A percentile compares a stretch with the other conserved stretches of the same genome.
Conservation (phyloP, 495 filamentous ascomycete genomes). For the Corynascus novoguineensis region DNA sequence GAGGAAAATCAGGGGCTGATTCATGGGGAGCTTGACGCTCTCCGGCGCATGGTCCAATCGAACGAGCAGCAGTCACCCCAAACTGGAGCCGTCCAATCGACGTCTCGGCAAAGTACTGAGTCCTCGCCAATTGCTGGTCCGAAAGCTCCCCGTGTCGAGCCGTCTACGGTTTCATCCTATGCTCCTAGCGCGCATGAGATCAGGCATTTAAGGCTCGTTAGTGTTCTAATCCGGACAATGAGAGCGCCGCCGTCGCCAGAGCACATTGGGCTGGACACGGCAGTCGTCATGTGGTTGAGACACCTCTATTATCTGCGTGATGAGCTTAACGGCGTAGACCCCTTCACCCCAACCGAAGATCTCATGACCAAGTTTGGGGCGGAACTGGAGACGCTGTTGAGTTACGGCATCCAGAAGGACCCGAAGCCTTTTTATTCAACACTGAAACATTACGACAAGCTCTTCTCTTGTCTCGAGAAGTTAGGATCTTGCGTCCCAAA, state of each 20-base stretch:
- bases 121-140: too few species aligned
- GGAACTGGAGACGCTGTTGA: background rate
- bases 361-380: background rate
- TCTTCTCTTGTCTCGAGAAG: background rate
- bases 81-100: background rate
- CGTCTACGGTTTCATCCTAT: background rate
- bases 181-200: background rate
- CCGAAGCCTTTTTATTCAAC: background rate
- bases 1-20: background rate
- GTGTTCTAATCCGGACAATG: background rate
- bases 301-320: background rate
- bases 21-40: background rate
- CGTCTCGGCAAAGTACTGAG: background rate
- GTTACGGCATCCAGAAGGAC: background rate
- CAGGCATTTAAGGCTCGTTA: background rate
- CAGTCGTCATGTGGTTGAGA: background rate
- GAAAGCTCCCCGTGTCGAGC: background rate
- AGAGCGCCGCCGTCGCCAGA: background rate
- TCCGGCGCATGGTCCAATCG: background rate
- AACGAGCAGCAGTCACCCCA: background rate
- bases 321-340: background rate
- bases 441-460: background rate
- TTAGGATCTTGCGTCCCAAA: background rate
- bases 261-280: background rate
- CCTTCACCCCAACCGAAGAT: background rate